Conservation (phyloP, 1,139 yeast genomes). For the Wickerhamiella infanticola region DNA sequence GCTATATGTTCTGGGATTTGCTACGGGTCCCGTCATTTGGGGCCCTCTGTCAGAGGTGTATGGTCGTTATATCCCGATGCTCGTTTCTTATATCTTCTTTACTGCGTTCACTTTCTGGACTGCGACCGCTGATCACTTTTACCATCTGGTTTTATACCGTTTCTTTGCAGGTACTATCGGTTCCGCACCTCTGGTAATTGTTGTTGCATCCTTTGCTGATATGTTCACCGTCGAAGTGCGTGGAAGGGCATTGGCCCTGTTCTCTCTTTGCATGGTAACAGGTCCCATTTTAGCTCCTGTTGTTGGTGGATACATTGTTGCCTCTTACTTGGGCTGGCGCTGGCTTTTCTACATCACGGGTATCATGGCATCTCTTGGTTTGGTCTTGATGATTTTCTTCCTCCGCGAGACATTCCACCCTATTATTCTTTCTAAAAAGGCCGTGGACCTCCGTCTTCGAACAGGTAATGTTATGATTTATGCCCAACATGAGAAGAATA, state of each 20-base stretch:
- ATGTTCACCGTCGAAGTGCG: slow-evolving; percentile 46
- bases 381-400: slow-evolving; percentile 23
- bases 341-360: slow-evolving; percentile 45
- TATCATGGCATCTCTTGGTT: slow-evolving; percentile 30
- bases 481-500: slow-evolving; percentile 7
- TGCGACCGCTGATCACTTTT: slow-evolving; percentile 61
- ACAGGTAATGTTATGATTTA: slow-evolving; percentile 18
- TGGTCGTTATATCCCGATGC: slow-evolving; percentile 50
- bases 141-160: slow-evolving; percentile 56
- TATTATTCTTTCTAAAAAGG: slow-evolving; percentile 30
- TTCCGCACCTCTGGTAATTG: slow-evolving; percentile 71
- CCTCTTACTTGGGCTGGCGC: slow-evolving; percentile 37
- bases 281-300: slow-evolving; percentile 72
- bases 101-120: slow-evolving; percentile 51
- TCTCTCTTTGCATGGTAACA: slow-evolving; percentile 50
- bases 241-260: slow-evolving; percentile 58
- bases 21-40: slow-evolving; percentile 67
- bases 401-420: slow-evolving; percentile 36
- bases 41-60: slow-evolving; percentile 70
- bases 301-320: slow-evolving; percentile 24
- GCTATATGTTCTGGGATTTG: slow-evolving; percentile 65
- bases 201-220: slow-evolving; percentile 75
- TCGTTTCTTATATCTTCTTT: slow-evolving; percentile 44
- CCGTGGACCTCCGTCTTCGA: slow-evolving; percentile 33
- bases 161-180: slow-evolving; percentile 68